A percentile compares a stretch with the other conserved stretches of the same genome.
Evolutionary conservation across 176 grass and related monocot species (phyloP).

Genomic region (Panicum miliaceum): DNA sequence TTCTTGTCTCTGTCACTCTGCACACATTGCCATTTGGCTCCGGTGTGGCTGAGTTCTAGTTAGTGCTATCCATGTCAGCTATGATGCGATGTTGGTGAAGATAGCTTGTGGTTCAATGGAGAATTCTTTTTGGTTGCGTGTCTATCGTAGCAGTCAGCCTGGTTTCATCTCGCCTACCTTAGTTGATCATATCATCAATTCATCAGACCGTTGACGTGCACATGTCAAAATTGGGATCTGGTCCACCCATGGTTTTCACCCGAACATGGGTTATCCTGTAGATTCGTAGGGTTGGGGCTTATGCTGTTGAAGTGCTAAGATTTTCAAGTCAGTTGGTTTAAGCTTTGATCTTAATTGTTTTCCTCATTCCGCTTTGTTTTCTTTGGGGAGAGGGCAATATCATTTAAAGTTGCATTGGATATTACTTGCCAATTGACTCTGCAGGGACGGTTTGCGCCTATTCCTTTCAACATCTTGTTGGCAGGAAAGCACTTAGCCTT

Average conservation of each 20-base stretch:
- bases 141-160: not conserved
- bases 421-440: not conserved
- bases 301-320: no score
- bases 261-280: no score
- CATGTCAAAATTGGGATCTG: slow-evolving; percentile 8
- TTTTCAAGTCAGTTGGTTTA: no score
- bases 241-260: not conserved
- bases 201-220: not conserved
- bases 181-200: not conserved
- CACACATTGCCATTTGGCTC: not conserved
- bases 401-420: not conserved
- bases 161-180: not conserved
- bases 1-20: not conserved
- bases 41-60: not conserved
- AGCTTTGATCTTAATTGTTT: not conserved
- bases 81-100: slow-evolving; percentile 21
- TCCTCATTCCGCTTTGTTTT: not conserved
- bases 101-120: not conserved
- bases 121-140: not conserved
- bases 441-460: not conserved
- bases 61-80: slow-evolving; percentile 41
- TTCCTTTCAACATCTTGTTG: slow-evolving; percentile 34
- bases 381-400: not conserved
- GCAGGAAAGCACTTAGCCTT: slow-evolving; percentile 40
- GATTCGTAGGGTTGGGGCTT: not conserved